Evolutionary conservation across 257 asterid species (phyloP).

Genomic region (Solanum clarkiae): DNA sequence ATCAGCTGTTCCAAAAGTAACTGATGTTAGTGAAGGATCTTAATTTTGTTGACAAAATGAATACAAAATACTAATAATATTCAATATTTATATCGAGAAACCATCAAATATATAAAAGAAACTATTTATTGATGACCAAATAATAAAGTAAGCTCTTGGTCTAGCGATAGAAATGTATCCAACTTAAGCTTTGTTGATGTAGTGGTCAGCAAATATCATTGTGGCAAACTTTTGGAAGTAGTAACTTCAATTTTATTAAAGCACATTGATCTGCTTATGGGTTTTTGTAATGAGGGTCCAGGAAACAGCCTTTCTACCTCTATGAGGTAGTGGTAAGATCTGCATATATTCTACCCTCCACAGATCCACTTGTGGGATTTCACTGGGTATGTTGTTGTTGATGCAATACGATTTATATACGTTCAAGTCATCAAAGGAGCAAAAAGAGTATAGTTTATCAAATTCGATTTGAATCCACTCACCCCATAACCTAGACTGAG

Average conservation of each 20-base stretch:
- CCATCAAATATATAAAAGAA: background rate
- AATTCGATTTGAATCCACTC: background rate
- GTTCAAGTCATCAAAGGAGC: background rate
- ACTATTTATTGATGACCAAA: background rate
- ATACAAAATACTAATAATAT: background rate
- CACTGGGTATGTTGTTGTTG: no score
- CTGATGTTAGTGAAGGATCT: background rate
- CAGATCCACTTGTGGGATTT: no score
- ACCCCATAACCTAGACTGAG: background rate
- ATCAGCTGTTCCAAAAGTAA: conserved; percentile 20
- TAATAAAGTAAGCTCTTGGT: background rate
- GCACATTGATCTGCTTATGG: background rate
- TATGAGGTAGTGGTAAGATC: no score
- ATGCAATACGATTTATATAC: background rate
- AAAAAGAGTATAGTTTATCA: background rate
- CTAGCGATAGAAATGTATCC: background rate
- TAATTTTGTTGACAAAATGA: background rate
- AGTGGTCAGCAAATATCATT: no score
- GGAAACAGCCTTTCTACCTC: no score
- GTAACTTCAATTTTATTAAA: background rate
- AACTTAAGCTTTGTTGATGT: background rate
- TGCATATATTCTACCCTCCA: no score
- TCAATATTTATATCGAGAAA: background rate
- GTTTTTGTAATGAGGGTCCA: no score
- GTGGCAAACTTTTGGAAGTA: background rate